Evolutionary conservation across 345 rosid species (phyloP).

Genomic region (Brassica nigra): DNA sequence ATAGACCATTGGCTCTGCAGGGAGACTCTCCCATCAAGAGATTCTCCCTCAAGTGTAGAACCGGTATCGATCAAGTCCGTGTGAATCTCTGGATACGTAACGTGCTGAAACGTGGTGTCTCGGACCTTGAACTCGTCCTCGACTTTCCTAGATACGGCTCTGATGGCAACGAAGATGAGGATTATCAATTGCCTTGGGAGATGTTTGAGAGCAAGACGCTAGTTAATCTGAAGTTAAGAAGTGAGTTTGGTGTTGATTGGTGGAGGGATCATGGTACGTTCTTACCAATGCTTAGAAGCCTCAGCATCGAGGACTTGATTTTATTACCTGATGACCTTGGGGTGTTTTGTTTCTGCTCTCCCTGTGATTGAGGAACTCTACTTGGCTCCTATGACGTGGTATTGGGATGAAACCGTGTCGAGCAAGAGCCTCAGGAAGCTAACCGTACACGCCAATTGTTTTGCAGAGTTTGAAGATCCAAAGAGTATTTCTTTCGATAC

Average conservation of each 20-base stretch:
- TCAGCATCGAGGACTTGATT: not conserved
- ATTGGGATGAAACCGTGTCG: not conserved
- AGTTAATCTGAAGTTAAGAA: not conserved
- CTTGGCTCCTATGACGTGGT: not conserved
- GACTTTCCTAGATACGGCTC: not conserved
- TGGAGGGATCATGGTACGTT: not conserved
- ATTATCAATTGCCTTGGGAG: not conserved
- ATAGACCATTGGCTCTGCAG: not conserved
- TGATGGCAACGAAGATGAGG: not conserved
- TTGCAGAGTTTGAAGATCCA: not conserved
- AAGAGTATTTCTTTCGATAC: not conserved
- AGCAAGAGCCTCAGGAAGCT: constrained; percentile 19
- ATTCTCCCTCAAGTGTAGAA: not conserved
- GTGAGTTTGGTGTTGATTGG: not conserved
- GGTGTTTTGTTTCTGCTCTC: not conserved
- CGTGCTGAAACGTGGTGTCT: not conserved
- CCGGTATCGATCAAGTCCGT: not conserved
- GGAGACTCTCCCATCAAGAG: not conserved
- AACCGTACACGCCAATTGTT: not conserved
- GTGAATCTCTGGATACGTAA: not conserved
- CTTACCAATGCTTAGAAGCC: not conserved
- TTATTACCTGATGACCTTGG: not conserved
- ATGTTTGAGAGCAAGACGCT: not conserved
- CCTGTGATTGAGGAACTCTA: constrained; percentile 14
- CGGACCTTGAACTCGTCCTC: not conserved